These are phyloP conservation scores for Apiospora marii DNA, from an alignment of 2,329 filamentous ascomycete species.

Conservation along the genomic window DNA sequence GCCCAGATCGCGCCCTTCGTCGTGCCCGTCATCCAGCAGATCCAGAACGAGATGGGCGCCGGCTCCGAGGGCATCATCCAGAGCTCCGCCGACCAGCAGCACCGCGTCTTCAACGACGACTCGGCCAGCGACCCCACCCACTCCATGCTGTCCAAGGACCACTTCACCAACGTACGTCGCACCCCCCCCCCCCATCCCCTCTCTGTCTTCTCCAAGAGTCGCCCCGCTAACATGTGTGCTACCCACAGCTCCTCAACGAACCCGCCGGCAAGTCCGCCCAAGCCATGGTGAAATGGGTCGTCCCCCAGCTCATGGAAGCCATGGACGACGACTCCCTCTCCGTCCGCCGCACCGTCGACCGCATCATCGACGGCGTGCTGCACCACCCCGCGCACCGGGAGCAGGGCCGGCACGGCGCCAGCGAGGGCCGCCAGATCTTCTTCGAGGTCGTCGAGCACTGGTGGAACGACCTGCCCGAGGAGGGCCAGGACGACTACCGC, in stretches of 20 bases:
- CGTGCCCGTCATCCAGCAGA: slow-evolving; percentile 83
- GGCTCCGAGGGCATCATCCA: slow-evolving; percentile 88
- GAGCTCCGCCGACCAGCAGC: slow-evolving; percentile 83
- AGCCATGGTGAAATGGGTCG: slow-evolving; percentile 81
- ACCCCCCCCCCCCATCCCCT: no score
- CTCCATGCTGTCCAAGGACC: slow-evolving; percentile 95
- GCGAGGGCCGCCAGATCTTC: slow-evolving; percentile 78
- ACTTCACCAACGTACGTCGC: slow-evolving; percentile 79
- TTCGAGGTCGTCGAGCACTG: slow-evolving; percentile 84
- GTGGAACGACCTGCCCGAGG: slow-evolving; percentile 75
- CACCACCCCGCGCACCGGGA: slow-evolving; percentile 86
- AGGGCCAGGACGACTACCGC: slow-evolving; percentile 72
- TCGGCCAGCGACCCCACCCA: slow-evolving; percentile 83
- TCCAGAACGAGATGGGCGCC: slow-evolving; percentile 85
- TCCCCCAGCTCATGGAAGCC: slow-evolving; percentile 86
- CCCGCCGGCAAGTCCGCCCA: slow-evolving; percentile 84
- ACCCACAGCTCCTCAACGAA: slow-evolving; percentile 78
- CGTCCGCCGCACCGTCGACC: slow-evolving; percentile 72
- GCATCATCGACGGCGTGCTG: slow-evolving; percentile 83
- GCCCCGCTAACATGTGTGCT: slow-evolving; percentile 3
- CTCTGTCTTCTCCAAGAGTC: not conserved
- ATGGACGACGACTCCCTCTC: slow-evolving; percentile 83
- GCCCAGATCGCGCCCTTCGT: slow-evolving; percentile 87
- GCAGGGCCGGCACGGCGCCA: slow-evolving; percentile 72
- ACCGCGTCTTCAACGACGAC: slow-evolving; percentile 85